These are phyloP conservation scores for Pyrenochaeta sp. DNA, from an alignment of 2,329 filamentous ascomycete genomes.

Conservation along the genomic window DNA sequence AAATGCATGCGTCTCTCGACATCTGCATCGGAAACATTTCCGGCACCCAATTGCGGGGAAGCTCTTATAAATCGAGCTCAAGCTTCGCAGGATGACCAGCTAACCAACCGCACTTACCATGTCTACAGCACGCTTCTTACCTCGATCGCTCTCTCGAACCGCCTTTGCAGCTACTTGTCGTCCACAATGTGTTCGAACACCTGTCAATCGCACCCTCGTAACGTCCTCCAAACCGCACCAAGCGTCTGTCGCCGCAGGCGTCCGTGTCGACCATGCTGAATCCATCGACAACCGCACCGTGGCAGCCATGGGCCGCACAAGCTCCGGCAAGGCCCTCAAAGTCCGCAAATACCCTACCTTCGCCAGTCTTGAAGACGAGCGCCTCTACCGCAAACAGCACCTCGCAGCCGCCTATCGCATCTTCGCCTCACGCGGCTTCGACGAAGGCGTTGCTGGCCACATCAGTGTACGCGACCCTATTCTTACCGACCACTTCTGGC, in stretches of 20 bases:
- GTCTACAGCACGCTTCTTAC: slow-evolving; percentile 12
- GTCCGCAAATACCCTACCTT: slow-evolving; percentile 57
- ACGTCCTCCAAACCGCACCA: slow-evolving; percentile 22
- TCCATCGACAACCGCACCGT: slow-evolving; percentile 53
- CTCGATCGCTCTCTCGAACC: not conserved
- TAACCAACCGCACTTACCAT: slow-evolving; percentile 15
- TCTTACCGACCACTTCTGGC: slow-evolving; percentile 48
- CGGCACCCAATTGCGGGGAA: slow-evolving; percentile 12
- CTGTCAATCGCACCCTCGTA: slow-evolving; percentile 14
- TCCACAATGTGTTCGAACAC: not conserved
- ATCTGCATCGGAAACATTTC: slow-evolving; percentile 3
- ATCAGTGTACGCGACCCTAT: slow-evolving; percentile 53
- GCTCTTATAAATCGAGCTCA: not conserved
- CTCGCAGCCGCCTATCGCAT: slow-evolving; percentile 55
- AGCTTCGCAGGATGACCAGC: not conserved
- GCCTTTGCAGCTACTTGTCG: not conserved
- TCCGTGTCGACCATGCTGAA: slow-evolving; percentile 45
- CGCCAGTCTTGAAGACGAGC: slow-evolving; percentile 50
- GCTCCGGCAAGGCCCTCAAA: slow-evolving; percentile 55
- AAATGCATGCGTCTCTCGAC: not conserved
- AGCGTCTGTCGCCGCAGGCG: slow-evolving; percentile 23
- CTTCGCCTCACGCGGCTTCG: slow-evolving; percentile 52
- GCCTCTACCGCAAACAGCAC: slow-evolving; percentile 56
- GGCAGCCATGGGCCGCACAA: slow-evolving; percentile 57
- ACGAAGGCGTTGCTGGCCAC: slow-evolving; percentile 56